phyloP scores from a whole-genome alignment of 305 asterid genomes.

The Fraxinus sp. region DNA sequence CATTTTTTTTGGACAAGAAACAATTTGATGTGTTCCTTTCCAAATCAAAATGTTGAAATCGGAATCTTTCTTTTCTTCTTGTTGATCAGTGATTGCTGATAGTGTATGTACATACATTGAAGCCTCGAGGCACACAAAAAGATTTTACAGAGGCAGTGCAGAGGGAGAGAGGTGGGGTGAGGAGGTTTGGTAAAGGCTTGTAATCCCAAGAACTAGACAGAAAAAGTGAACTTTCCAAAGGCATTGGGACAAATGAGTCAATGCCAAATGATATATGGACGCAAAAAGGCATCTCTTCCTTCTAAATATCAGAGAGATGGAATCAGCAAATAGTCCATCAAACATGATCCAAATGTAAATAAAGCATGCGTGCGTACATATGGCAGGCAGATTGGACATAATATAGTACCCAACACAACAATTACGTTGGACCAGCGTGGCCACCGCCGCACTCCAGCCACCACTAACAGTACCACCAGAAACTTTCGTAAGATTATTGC shows the following conservation, averaged over 20 bases:
- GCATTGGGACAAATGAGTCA: slow-evolving; percentile 66
- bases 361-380: slow-evolving; percentile 8
- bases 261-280: slow-evolving; percentile 62
- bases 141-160: neutral
- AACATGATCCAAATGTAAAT: slow-evolving; percentile 3
- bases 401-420: neutral
- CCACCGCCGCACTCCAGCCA: neutral
- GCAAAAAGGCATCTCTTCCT: slow-evolving; percentile 49
- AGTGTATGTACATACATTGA: slow-evolving; percentile 24
- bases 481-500: neutral
- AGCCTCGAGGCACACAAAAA: slow-evolving; percentile 27
- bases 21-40: slow-evolving; percentile 24
- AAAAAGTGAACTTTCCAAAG: slow-evolving; percentile 76
- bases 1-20: neutral
- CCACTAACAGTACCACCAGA: neutral
- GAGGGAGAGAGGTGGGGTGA: neutral
- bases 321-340: neutral
- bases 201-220: slow-evolving; percentile 45
- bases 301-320: slow-evolving; percentile 12
- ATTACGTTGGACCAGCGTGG: neutral
- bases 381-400: slow-evolving; percentile 3
- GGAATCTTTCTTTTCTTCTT: slow-evolving; percentile 30
- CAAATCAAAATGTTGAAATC: slow-evolving; percentile 25
- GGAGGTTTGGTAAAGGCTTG: slow-evolving; percentile 26
- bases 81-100: slow-evolving; percentile 26